phyloP scores from a whole-genome alignment of 2,329 filamentous ascomycete genomes.

The Colletotrichum spaethianum region DNA sequence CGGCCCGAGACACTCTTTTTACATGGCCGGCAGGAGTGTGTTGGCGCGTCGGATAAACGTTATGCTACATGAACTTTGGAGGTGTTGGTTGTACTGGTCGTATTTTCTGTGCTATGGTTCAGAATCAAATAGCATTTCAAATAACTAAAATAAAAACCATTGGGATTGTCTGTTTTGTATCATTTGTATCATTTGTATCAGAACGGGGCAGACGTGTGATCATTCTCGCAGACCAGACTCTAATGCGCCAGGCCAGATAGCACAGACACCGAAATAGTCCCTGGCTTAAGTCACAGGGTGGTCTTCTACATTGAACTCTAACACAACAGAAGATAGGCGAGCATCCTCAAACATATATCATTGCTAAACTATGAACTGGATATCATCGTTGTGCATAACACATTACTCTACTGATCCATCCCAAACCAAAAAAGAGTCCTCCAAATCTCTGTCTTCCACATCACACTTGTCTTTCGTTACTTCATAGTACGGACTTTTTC shows the following conservation, averaged over 20 bases:
- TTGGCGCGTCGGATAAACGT: neutral
- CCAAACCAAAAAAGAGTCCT: neutral
- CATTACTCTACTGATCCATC: slow-evolving; percentile 4
- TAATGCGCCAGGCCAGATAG: neutral
- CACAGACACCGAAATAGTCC: neutral
- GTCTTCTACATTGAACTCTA: neutral
- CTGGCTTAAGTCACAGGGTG: no score
- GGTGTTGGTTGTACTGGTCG: neutral
- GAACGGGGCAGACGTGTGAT: neutral
- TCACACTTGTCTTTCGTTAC: neutral
- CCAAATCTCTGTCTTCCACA: neutral
- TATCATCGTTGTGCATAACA: slow-evolving; percentile 33
- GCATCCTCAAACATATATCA: slow-evolving; percentile 7
- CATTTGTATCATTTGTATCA: neutral
- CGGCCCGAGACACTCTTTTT: neutral
- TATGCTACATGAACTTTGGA: neutral
- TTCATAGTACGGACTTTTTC: neutral
- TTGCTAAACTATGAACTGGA: slow-evolving; percentile 19
- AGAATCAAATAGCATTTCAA: neutral
- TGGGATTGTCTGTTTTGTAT: neutral
- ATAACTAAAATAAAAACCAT: neutral
- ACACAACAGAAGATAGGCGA: neutral
- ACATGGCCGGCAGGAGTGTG: neutral
- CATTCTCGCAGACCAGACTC: neutral
- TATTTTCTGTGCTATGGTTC: neutral